Evolutionary conservation across 2,329 filamentous ascomycete genomes (phyloP).

Genomic region (Zymoseptoria tritici): DNA sequence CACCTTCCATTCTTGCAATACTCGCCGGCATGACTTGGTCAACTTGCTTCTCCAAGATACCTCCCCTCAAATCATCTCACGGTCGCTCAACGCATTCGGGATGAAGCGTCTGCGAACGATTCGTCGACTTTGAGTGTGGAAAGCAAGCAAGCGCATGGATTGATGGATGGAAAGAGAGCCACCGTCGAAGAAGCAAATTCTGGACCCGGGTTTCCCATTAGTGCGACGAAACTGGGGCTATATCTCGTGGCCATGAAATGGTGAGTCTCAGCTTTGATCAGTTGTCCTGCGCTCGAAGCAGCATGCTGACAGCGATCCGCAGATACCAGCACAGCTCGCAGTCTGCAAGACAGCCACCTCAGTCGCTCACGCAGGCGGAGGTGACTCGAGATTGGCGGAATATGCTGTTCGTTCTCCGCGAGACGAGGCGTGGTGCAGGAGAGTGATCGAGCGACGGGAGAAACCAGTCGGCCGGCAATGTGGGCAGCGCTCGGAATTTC

Average conservation of each 20-base stretch:
- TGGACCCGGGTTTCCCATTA: not conserved
- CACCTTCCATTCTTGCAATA: too few species aligned
- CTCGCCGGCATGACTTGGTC: not conserved
- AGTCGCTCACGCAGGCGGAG: too few species aligned
- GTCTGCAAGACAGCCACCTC: too few species aligned
- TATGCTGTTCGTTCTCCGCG: too few species aligned
- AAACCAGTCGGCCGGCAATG: too few species aligned
- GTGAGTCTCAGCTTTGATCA: not conserved
- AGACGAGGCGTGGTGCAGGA: too few species aligned
- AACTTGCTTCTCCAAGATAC: not conserved
- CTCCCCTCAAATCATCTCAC: not conserved
- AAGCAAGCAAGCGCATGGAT: not conserved
- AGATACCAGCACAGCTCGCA: not conserved
- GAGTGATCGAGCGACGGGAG: too few species aligned
- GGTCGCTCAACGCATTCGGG: not conserved
- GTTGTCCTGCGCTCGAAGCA: not conserved
- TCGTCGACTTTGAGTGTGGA: not conserved
- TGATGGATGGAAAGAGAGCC: not conserved
- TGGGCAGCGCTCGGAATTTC: too few species aligned
- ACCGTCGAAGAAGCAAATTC: not conserved
- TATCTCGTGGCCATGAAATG: not conserved
- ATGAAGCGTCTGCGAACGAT: not conserved
- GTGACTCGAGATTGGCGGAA: too few species aligned
- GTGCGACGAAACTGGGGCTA: not conserved
- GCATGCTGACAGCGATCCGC: not conserved